These are phyloP conservation scores for Loxodes magnus DNA, from an alignment of 73 alveolate genomes.

Conservation along the genomic window DNA sequence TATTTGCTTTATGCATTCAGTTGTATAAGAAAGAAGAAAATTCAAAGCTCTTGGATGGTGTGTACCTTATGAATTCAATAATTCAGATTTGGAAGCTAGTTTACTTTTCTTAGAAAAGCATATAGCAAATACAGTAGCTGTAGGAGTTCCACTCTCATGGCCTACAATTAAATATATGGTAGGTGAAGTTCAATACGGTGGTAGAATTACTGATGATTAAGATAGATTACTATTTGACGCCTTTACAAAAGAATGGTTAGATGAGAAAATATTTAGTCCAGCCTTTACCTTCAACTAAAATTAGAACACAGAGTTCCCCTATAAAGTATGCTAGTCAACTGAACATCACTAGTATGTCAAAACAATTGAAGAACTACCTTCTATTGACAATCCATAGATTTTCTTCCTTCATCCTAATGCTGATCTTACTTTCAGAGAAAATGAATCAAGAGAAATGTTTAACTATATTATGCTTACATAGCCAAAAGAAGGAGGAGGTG, in stretches of 20 bases:
- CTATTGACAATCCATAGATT: conserved; percentile 91
- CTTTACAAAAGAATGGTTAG: conserved; percentile 50
- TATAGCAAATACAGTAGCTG: conserved; percentile 18
- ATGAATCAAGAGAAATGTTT: conserved; percentile 97
- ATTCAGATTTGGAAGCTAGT: conserved; percentile 99
- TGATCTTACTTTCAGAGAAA: conserved; percentile 96
- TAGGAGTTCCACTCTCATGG: conserved; percentile 70
- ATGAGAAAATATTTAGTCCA: conserved; percentile 28
- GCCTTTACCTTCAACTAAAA: conserved; percentile 31
- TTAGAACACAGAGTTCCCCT: not conserved
- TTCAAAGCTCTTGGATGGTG: conserved; percentile 99
- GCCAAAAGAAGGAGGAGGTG: conserved; percentile 99
- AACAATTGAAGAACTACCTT: conserved; percentile 89
- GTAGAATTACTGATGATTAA: conserved; percentile 98
- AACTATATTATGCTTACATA: conserved; percentile 96
- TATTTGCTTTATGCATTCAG: conserved; percentile 96
- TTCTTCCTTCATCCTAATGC: conserved; percentile 99
- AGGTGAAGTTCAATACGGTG: conserved; percentile 98
- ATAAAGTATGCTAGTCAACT: conserved; percentile 25
- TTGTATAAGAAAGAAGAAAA: conserved; percentile 94
- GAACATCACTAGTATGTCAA: conserved; percentile 82
- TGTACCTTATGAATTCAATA: conserved; percentile 99
- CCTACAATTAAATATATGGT: conserved; percentile 97
- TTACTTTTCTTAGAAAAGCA: conserved; percentile 19
- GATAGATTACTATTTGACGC: conserved; percentile 89